Evolutionary conservation across 306 rosid species (phyloP).

Genomic region (Pueraria montana): DNA sequence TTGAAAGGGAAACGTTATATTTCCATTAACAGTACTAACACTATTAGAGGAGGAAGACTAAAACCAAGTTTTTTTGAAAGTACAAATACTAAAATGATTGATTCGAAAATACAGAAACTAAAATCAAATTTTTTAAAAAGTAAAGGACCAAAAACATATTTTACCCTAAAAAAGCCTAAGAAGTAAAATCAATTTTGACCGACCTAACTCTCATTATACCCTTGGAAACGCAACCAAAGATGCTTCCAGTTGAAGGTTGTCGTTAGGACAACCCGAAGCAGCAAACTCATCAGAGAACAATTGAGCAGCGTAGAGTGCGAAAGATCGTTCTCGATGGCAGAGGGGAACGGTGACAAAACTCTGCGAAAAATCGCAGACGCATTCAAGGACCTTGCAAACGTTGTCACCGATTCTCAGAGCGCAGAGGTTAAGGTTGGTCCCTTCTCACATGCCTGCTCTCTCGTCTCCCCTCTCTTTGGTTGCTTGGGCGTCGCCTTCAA

Average conservation of each 20-base stretch:
- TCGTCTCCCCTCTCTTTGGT: slow-evolving; percentile 86
- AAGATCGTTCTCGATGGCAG: slow-evolving; percentile 56
- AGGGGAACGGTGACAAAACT: slow-evolving; percentile 49
- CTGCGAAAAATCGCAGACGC: slow-evolving; percentile 71
- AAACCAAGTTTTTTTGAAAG: too few relatives aligned
- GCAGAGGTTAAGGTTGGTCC: slow-evolving; percentile 66
- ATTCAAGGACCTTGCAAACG: slow-evolving; percentile 68
- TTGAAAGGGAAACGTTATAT: too few relatives aligned
- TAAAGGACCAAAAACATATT: too few relatives aligned
- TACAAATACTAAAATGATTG: too few relatives aligned
- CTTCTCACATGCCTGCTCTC: slow-evolving; percentile 84
- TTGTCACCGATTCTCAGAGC: slow-evolving; percentile 59
- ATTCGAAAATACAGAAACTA: too few relatives aligned
- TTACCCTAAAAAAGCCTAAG: too few relatives aligned
- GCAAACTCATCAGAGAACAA: neutral
- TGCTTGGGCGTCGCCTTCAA: slow-evolving; percentile 94
- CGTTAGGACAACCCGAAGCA: neutral
- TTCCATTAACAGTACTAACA: too few relatives aligned
- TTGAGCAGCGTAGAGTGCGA: neutral
- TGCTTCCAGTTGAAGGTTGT: neutral
- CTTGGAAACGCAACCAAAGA: neutral
- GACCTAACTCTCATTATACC: too few relatives aligned
- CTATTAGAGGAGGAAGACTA: too few relatives aligned
- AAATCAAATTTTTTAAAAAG: too few relatives aligned
- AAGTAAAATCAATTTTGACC: too few relatives aligned